Percentiles rank a stretch among this genome's conserved stretches.
These are phyloP conservation scores for Solanum lycopersicoides DNA, from an alignment of 257 asterid species.

Conservation along the genomic window DNA sequence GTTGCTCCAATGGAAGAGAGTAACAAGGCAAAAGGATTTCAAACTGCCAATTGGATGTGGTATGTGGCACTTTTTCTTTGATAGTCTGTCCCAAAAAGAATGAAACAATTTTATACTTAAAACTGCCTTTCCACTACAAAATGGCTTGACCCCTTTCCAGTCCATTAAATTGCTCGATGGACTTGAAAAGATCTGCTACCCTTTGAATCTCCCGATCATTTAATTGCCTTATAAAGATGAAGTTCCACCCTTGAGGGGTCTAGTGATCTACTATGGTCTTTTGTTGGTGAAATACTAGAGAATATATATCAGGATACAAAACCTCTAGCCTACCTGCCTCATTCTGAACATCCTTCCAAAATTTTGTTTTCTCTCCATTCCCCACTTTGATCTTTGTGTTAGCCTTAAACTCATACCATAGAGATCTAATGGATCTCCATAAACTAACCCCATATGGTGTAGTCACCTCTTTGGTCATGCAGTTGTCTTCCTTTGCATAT, in stretches of 20 bases:
- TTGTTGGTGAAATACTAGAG: not conserved
- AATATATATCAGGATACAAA: not conserved
- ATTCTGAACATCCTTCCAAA: not conserved
- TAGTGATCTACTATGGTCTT: not conserved
- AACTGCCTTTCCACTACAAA: not conserved
- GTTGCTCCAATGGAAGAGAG: too few species aligned
- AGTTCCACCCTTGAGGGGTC: not conserved
- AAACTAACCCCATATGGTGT: not conserved
- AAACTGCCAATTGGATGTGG: too few species aligned
- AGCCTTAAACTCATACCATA: not conserved
- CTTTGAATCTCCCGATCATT: not conserved
- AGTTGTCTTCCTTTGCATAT: not conserved
- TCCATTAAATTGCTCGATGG: not conserved
- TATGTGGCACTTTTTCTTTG: not conserved
- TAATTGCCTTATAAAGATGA: not conserved
- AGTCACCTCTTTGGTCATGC: not conserved
- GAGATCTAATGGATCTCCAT: not conserved
- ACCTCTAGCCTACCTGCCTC: not conserved
- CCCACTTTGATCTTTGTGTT: not conserved
- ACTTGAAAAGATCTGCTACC: not conserved
- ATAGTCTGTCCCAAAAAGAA: not conserved
- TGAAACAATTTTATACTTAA: not conserved
- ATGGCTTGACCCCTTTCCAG: not conserved
- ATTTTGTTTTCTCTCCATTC: not conserved
- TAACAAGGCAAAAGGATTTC: too few species aligned